phyloP scores from a whole-genome alignment of 441 rosid genomes.

The Populus hybrid region DNA sequence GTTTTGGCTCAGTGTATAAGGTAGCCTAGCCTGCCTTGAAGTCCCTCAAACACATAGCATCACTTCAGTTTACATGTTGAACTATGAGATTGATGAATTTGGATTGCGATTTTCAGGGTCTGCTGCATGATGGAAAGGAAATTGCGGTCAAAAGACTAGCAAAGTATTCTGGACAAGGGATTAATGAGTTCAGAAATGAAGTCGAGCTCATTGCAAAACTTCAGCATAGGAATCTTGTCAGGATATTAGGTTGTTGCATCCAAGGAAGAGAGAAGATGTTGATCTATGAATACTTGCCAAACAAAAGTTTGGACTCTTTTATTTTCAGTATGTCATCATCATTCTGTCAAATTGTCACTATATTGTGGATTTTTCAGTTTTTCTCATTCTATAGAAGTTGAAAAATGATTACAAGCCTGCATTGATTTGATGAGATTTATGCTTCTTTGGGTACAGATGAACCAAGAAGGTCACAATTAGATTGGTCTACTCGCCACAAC shows the following conservation, averaged over 20 bases:
- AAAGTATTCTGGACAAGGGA: slow-evolving; percentile 45
- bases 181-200: slow-evolving; percentile 47
- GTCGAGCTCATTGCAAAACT: slow-evolving; percentile 42
- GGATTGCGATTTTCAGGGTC: neutral
- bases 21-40: neutral
- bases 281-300: slow-evolving; percentile 39
- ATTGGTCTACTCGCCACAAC: no score
- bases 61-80: neutral
- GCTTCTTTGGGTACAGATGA: no score
- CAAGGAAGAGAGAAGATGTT: slow-evolving; percentile 36
- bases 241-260: slow-evolving; percentile 35
- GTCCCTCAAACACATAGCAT: no score
- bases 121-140: slow-evolving; percentile 37
- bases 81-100: no score
- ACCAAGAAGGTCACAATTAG: no score
- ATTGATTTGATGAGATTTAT: no score
- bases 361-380: no score
- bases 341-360: no score
- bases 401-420: no score
- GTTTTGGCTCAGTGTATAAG: slow-evolving; percentile 26
- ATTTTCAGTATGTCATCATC: slow-evolving; percentile 26
- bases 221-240: slow-evolving; percentile 43
- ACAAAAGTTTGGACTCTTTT: slow-evolving; percentile 41
- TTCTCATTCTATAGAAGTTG: no score
- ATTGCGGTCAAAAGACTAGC: slow-evolving; percentile 58